Percentiles rank a stretch among this genome's conserved stretches.
Evolutionary conservation across 2,329 filamentous ascomycete genomes (phyloP).

Genomic region (Sporothrix luriei): DNA sequence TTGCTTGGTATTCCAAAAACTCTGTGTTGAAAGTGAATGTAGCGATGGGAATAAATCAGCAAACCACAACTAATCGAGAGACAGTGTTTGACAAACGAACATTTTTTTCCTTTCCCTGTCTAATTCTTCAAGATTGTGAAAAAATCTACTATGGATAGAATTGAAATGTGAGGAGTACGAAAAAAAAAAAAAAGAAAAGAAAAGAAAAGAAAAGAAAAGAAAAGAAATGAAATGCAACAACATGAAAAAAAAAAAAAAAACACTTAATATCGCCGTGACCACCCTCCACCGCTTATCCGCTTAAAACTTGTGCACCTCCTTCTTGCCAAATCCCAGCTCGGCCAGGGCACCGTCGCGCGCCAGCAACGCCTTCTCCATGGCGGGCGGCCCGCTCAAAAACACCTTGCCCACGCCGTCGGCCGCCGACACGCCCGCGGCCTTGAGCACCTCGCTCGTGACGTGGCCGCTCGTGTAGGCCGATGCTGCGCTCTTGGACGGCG

Average conservation of each 20-base stretch:
- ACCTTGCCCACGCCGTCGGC: conserved; percentile 52
- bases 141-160: too few relatives aligned
- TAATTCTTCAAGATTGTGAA: too few relatives aligned
- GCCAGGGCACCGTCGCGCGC: conserved; percentile 56
- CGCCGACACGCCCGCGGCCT: conserved; percentile 48
- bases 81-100: too few relatives aligned
- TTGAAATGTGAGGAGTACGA: neutral
- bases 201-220: neutral
- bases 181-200: neutral
- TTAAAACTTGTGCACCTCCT: conserved; percentile 61
- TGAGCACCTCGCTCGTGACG: conserved; percentile 59
- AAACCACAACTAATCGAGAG: too few relatives aligned
- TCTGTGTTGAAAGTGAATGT: too few relatives aligned
- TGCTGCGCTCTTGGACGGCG: conserved; percentile 40
- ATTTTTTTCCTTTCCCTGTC: too few relatives aligned
- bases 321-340: conserved; percentile 60
- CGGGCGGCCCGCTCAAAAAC: conserved; percentile 69
- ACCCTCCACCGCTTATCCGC: neutral
- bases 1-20: too few relatives aligned
- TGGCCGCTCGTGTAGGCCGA: conserved; percentile 55
- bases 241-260: too few relatives aligned
- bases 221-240: too few relatives aligned
- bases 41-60: too few relatives aligned
- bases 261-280: too few relatives aligned
- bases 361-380: conserved; percentile 63